Evolutionary conservation across 2,329 filamentous ascomycete genomes (phyloP), one percentile per base, ranked within the genome.

Genomic region (Epichloe bromicola): DNA sequence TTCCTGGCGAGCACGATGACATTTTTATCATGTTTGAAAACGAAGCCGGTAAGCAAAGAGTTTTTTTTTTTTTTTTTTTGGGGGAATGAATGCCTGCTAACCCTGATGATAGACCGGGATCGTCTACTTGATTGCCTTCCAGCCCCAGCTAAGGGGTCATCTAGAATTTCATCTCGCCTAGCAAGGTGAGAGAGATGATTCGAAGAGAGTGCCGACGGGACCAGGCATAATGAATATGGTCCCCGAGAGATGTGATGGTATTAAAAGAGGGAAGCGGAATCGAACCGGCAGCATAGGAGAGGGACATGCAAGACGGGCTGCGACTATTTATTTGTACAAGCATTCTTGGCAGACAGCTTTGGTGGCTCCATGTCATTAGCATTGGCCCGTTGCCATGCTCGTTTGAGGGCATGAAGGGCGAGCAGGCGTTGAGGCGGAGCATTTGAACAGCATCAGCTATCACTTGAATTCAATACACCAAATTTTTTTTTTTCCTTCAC

Each of bases 1-100:
- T 94, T 65, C 87, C 89, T 1, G 87, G 87, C 48, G 90, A 95
- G 69, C 88, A 95, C 67, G 90, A 95, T 65, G 90, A 96, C 69
- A 88, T 96, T 58, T 79, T 83, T 11, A 83, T 96, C 60, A 68
- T 83, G 54, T 96, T 96, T 72, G 88, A 95, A 56, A 83, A 75
- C 44, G 85, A 88, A 63, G 72, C 76, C 61, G 85, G 86, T 89
- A 68, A 72, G 84, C 12, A 10, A 10, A 37, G 15, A 38, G 19
- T 4, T 2, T 14, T 3, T 38, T 7, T 7, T 26, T 26, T 23
- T 23, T 23, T 23, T 23, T 23, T 23, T 20, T 20, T 20, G 20
- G 6, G 23, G 37, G 7, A 14, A 3, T 15, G 37, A 33, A 23
- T 23, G 36, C 6, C 26, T 42, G 19, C 48, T 47, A 14, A 50